Conservation (phyloP, 1,284 basidiomycete species). For the Athelia sp. region DNA sequence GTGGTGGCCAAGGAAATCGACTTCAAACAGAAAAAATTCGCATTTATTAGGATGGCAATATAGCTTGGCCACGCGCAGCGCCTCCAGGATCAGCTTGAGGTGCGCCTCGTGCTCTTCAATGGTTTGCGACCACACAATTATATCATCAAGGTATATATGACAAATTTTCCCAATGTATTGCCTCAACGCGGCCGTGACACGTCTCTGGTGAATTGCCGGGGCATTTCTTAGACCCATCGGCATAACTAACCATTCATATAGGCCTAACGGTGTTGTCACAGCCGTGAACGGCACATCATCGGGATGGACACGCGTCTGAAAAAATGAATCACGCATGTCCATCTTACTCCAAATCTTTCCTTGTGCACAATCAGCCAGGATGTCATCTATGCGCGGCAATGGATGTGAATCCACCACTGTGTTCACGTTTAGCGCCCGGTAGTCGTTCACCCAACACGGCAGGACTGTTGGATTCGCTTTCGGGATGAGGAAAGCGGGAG, state of each 20-base stretch:
- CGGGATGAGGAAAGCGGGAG: conserved; percentile 3
- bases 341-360: conserved; percentile 11
- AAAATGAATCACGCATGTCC: too few relatives aligned
- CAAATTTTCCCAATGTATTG: conserved; percentile 13
- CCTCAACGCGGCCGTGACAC: conserved; percentile 8
- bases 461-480: too few relatives aligned
- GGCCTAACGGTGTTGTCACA: conserved; percentile 6
- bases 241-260: conserved; percentile 24
- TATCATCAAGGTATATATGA: conserved; percentile 30
- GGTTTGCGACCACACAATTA: conserved; percentile 28
- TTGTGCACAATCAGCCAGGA: conserved; percentile 9
- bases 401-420: conserved; percentile 15
- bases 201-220: conserved; percentile 13
- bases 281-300: too few relatives aligned
- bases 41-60: conserved; percentile 24
- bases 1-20: conserved; percentile 21
- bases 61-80: conserved; percentile 13
- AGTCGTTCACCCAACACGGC: conserved; percentile 17
- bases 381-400: conserved; percentile 20
- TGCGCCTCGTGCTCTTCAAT: conserved; percentile 23
- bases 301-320: too few relatives aligned
- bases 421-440: conserved; percentile 13
- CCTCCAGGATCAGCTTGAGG: conserved; percentile 14
- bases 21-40: conserved; percentile 20
- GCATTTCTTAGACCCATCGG: conserved; percentile 21